Percentiles rank a stretch among this genome's conserved stretches.
Evolutionary conservation across 805 yeast genomes (phyloP).

Genomic region (Metschnikowia bowlesiae): DNA sequence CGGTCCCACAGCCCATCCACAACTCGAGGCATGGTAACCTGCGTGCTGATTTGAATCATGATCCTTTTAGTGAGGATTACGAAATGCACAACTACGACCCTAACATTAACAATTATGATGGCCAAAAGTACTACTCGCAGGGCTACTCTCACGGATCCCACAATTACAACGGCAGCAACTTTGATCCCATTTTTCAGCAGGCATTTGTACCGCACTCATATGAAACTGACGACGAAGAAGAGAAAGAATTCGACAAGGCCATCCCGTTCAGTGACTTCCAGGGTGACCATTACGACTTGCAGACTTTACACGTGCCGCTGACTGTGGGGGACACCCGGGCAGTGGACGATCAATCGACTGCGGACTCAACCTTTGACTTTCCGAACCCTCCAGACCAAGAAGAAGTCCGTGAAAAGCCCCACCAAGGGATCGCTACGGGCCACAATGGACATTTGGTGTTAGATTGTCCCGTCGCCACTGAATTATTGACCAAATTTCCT

Average conservation of each 20-base stretch:
- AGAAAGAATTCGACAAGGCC: slow-evolving; percentile 37
- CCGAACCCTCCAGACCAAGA: slow-evolving; percentile 34
- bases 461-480: slow-evolving; percentile 84
- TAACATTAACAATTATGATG: neutral
- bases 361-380: slow-evolving; percentile 28
- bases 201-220: slow-evolving; percentile 43
- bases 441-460: slow-evolving; percentile 71
- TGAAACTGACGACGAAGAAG: slow-evolving; percentile 35
- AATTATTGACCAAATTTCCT: slow-evolving; percentile 46
- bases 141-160: slow-evolving; percentile 10
- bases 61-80: slow-evolving; percentile 27
- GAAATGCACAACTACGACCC: slow-evolving; percentile 18
- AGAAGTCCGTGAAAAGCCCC: slow-evolving; percentile 29
- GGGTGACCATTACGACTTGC: slow-evolving; percentile 41
- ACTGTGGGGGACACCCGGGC: slow-evolving; percentile 9
- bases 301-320: slow-evolving; percentile 26
- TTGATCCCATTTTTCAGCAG: slow-evolving; percentile 23
- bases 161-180: neutral
- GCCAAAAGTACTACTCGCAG: slow-evolving; percentile 2
- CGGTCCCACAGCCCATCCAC: slow-evolving; percentile 8
- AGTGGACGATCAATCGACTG: slow-evolving; percentile 14
- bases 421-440: slow-evolving; percentile 25
- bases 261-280: slow-evolving; percentile 37
- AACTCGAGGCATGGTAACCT: neutral
- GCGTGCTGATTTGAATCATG: slow-evolving; percentile 6